phyloP scores from a whole-genome alignment of 495 filamentous ascomycete species.

The Emericellopsis terricola region DNA sequence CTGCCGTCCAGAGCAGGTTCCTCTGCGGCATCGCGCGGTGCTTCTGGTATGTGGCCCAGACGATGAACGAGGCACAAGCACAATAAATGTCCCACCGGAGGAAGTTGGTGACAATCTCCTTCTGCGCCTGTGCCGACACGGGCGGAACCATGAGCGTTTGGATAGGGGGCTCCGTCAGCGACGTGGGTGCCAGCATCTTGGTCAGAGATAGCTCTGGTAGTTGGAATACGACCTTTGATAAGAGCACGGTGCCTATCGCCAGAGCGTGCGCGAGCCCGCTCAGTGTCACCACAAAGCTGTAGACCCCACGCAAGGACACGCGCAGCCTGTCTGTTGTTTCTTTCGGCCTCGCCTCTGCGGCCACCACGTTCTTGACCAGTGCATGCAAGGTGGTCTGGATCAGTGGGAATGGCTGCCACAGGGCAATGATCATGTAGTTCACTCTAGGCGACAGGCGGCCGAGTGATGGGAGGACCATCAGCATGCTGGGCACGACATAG shows the following conservation, averaged over 20 bases:
- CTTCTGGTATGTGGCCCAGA: neutral
- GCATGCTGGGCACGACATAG: neutral
- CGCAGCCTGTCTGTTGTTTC: neutral
- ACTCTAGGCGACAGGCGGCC: neutral
- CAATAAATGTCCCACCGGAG: neutral
- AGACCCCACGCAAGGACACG: neutral
- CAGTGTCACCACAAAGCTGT: neutral
- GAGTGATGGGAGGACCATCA: neutral
- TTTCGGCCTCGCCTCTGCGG: neutral
- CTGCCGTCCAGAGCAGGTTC: neutral
- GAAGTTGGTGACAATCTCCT: neutral
- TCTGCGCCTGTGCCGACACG: neutral
- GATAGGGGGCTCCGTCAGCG: neutral
- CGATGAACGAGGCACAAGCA: neutral
- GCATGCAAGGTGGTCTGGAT: neutral
- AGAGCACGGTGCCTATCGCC: neutral
- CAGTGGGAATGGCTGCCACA: neutral
- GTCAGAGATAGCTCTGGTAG: neutral
- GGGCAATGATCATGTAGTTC: slow-evolving; percentile 1
- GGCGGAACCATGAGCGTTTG: neutral
- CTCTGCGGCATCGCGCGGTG: neutral
- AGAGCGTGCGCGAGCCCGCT: neutral
- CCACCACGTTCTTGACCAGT: neutral
- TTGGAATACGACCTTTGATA: neutral
- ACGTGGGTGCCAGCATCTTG: neutral